A percentile compares a stretch with the other conserved stretches of the same genome.
Evolutionary conservation across 208 protist genomes (phyloP).

Genomic region (Trypanosoma scelopori): DNA sequence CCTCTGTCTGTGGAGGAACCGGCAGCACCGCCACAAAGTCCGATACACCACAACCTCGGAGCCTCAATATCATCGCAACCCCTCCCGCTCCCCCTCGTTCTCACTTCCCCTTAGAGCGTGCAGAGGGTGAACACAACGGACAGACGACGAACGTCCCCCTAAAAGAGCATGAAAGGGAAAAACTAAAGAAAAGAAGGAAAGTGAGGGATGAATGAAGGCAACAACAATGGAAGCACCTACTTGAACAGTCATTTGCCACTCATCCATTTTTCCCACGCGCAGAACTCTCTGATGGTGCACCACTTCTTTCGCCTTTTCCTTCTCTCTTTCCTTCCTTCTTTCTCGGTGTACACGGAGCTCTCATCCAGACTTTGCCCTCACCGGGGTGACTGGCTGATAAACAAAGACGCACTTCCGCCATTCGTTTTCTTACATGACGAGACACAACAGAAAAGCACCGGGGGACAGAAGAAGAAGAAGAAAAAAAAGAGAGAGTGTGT

Average conservation of each 20-base stretch:
- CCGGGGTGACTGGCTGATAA: no score
- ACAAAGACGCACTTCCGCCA: no score
- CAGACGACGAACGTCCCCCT: no score
- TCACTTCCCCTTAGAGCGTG: background rate
- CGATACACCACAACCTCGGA: constrained; percentile 5
- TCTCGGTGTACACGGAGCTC: no score
- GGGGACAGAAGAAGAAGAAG: no score
- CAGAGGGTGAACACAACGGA: background rate
- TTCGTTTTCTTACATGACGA: no score
- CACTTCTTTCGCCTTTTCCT: background rate
- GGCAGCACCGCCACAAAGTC: constrained; percentile 54
- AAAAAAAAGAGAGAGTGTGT: no score
- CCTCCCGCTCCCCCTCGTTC: background rate
- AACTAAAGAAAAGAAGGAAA: constrained; percentile 17
- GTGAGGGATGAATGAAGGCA: background rate
- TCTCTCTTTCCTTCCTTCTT: background rate
- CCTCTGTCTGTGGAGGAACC: constrained; percentile 30
- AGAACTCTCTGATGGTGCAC: no score
- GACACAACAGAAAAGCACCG: no score
- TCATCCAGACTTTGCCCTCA: no score
- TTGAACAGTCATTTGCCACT: background rate
- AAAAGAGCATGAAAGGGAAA: constrained; percentile 8
- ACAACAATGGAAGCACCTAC: constrained; percentile 7
- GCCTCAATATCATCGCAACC: background rate
- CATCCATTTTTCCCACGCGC: background rate